Percentiles rank a stretch among this genome's conserved stretches.
Evolutionary conservation across 495 filamentous ascomycete genomes (phyloP).

Genomic region (Apodospora peruviana): DNA sequence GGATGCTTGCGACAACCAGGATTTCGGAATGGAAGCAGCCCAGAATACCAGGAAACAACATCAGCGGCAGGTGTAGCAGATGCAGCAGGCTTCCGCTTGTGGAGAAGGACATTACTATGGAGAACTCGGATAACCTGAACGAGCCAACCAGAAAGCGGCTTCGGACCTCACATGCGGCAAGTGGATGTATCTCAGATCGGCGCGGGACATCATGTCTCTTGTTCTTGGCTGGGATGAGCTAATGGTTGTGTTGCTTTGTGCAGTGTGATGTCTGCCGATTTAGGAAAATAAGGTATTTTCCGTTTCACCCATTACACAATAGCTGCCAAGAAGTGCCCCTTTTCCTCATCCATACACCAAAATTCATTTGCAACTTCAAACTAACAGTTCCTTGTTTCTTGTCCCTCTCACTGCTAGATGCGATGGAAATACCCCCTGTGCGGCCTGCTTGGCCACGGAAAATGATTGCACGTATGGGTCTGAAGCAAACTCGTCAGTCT

Average conservation of each 20-base stretch:
- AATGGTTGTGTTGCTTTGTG: background rate
- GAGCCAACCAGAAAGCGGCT: constrained; percentile 20
- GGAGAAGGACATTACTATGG: constrained; percentile 4
- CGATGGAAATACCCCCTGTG: constrained; percentile 29
- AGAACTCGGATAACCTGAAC: constrained; percentile 2
- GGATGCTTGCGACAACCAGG: background rate
- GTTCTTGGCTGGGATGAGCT: too few species aligned
- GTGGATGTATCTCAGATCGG: constrained; percentile 5
- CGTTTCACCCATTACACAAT: too few species aligned
- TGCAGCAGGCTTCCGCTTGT: too few species aligned
- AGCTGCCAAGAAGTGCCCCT: too few species aligned
- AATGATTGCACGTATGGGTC: constrained; percentile 29
- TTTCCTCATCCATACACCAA: background rate
- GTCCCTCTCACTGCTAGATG: too few species aligned
- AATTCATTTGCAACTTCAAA: background rate
- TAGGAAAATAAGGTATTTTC: constrained; percentile 18
- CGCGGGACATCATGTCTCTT: too few species aligned
- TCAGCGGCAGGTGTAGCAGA: too few species aligned
- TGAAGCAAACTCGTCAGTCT: constrained; percentile 19
- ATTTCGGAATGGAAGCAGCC: constrained; percentile 1
- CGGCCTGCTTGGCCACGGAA: constrained; percentile 20
- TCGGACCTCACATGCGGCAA: constrained; percentile 20
- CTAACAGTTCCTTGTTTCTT: background rate
- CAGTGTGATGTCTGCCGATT: constrained; percentile 21
- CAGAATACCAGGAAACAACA: too few species aligned